Base-by-base conservation (phyloP, 768 basidiomycete genomes). In the Auriscalpium microsporum region DNA sequence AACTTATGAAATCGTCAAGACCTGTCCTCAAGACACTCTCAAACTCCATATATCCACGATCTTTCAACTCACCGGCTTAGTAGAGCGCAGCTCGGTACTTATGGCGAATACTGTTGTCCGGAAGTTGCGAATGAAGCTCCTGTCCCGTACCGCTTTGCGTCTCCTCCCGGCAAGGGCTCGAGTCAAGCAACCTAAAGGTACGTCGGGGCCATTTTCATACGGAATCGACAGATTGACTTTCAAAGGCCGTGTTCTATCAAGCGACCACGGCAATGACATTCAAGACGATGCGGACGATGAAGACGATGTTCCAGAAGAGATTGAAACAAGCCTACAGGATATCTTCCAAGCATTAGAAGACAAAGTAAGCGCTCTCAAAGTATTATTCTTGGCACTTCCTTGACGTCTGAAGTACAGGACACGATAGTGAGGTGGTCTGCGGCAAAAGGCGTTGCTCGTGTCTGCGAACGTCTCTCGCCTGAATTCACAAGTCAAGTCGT, bases 371-470 rank as follows among this genome's bases (percentile, higher is more conserved):
- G n/a, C 49, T 16, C 16, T 48, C 11, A n/a, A n/a, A 9, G 17
- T 16, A n/a, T 10, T 44, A 3, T 46, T 49, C 23, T n/a, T 36
- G 8, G 38, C 7, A 61, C 13, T 61, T 28, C 0, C 58, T n/a
- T 38, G 40, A 28, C 8, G 40, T 52, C 47, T 56, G 57, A 21
- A 34, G 37, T 54, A 57, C 45, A 98, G 94, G 94, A 96, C 63
- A 97, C 95, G 0, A 75, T 94, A 28, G 92, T 98, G 11, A 87
- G 96, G 50, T 97, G 91, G 81, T 93, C 95, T 13, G 82, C 92
- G 5, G 90, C 96, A 10, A 99, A 98, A 69, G 90, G 89, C 40
- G 72, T 97, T 9, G 89, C 94, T 8, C 83, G 94, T 8, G 79
- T 97, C 46, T 78, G 90, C 2, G 84, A 88, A 60, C 79, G 88